Conservation (phyloP, 495 filamentous ascomycete species). For the Xylaria curta region DNA sequence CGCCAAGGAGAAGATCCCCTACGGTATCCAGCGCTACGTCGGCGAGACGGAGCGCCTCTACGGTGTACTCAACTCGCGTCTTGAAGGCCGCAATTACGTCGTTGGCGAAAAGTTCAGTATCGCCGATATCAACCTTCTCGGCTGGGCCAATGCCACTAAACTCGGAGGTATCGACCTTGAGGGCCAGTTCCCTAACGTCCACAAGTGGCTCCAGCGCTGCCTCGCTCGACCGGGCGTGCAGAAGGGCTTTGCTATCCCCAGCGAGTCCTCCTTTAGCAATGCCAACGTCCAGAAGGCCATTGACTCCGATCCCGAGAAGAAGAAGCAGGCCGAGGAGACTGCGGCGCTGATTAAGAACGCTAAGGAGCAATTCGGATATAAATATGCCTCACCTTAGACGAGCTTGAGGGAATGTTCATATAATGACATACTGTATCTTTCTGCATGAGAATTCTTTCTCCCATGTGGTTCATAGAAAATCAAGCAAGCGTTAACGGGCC, state of each 20-base stretch:
- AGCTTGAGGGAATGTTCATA: neutral
- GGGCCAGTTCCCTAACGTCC: slow-evolving; percentile 69
- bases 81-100: slow-evolving; percentile 64
- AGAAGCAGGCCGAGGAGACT: slow-evolving; percentile 32
- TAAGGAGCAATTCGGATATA: slow-evolving; percentile 49
- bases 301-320: slow-evolving; percentile 36
- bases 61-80: slow-evolving; percentile 73
- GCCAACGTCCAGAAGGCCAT: slow-evolving; percentile 18
- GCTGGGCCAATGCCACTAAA: slow-evolving; percentile 61
- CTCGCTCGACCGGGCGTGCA: slow-evolving; percentile 66
- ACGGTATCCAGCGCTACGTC: slow-evolving; percentile 77
- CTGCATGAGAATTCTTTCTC: neutral
- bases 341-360: slow-evolving; percentile 34
- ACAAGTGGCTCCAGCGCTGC: slow-evolving; percentile 70
- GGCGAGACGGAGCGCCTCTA: slow-evolving; percentile 82
- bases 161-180: slow-evolving; percentile 67
- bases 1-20: slow-evolving; percentile 78
- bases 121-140: slow-evolving; percentile 76
- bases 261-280: slow-evolving; percentile 25
- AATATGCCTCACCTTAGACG: slow-evolving; percentile 44
- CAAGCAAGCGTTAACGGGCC: neutral
- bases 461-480: neutral
- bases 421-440: neutral
- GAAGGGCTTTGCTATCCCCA: slow-evolving; percentile 74
- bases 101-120: slow-evolving; percentile 79